phyloP scores from a whole-genome alignment of 176 grass and related monocot genomes.

The Poa pratensis region DNA sequence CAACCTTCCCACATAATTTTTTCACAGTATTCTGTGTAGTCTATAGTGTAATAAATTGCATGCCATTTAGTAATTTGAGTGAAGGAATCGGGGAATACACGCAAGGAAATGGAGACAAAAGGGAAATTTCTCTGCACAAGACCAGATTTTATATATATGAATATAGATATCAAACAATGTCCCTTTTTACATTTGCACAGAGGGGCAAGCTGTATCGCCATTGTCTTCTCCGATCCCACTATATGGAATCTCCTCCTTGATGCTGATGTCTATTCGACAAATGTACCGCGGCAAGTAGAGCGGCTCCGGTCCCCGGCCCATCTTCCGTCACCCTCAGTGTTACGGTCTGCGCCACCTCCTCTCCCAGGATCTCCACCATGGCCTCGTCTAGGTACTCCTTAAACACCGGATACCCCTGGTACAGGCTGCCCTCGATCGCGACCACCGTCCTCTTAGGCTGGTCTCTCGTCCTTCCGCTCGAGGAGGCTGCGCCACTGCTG shows the following conservation, averaged over 20 bases:
- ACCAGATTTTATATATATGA: constrained; percentile 75
- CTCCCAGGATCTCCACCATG: constrained; percentile 81
- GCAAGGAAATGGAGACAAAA: neutral
- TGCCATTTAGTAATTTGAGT: too few species aligned
- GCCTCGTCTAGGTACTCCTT: constrained; percentile 78
- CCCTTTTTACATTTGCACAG: constrained; percentile 97
- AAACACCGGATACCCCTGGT: constrained; percentile 71
- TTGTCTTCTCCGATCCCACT: constrained; percentile 36
- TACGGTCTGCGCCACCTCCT: constrained; percentile 69
- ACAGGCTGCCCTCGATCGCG: constrained; percentile 75
- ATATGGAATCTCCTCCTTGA: constrained; percentile 48
- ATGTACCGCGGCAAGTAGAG: constrained; percentile 70
- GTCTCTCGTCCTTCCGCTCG: constrained; percentile 53
- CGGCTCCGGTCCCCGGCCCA: constrained; percentile 71
- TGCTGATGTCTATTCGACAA: constrained; percentile 70
- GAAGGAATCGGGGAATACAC: neutral
- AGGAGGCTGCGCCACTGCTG: neutral
- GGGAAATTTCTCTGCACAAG: constrained; percentile 50
- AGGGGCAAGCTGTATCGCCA: constrained; percentile 57
- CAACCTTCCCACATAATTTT: too few species aligned
- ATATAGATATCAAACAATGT: constrained; percentile 82
- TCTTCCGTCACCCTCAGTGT: constrained; percentile 65
- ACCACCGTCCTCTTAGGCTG: constrained; percentile 58
- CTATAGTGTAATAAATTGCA: too few species aligned
- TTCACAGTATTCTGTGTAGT: too few species aligned